Evolutionary conservation across 2,329 filamentous ascomycete species (phyloP), one percentile per base, ranked within the genome.

Genomic region (Phaeosphaeriaceae sp.): DNA sequence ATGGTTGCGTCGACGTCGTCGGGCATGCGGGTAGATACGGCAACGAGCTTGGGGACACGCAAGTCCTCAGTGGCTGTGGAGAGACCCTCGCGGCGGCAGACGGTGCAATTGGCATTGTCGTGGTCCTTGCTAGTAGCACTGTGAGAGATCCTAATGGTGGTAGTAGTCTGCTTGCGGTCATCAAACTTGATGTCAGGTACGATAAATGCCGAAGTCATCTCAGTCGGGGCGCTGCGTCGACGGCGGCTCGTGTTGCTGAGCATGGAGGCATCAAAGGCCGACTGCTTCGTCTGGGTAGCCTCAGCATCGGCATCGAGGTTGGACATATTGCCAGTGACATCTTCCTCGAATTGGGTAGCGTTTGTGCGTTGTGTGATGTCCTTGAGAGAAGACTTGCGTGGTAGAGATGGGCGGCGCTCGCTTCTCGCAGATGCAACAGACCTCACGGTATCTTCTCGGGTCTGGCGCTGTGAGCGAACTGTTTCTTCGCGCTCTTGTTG

Each of bases 151-250:
- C 71, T 61, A 44, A 65, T 57, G 36, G 66, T 62, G 6, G 57
- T 67, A 44, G 68, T 61, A 6, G 62, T 54, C 22, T 71, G 65
- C 48, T 71, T 71, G 24, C 62, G 60, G 15, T 64, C 69, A 69
- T 71, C 69, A 46, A 88, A 75, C 20, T 86, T 88, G 65, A 89
- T 86, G 63, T 89, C 86, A 11, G 86, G 86, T 6, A 89, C 75
- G 61, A 89, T 88, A 69, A 88, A 88, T 6, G 85, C 86, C 2
- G 86, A 89, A 6, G 86, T 89, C 83, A 87, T 84, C 56, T 87
- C 85, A 24, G 81, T 79, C 15, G 79, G 77, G 40, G 76, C 76
- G 41, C 79, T 81, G 25, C 80, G 82, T 47, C 82, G 83, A 50
- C 84, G 82, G 10, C 81, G 81, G 52, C 80, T 80, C 31, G 81